phyloP scores from a whole-genome alignment of 1,284 basidiomycete species.

The Leccinum variabile region DNA sequence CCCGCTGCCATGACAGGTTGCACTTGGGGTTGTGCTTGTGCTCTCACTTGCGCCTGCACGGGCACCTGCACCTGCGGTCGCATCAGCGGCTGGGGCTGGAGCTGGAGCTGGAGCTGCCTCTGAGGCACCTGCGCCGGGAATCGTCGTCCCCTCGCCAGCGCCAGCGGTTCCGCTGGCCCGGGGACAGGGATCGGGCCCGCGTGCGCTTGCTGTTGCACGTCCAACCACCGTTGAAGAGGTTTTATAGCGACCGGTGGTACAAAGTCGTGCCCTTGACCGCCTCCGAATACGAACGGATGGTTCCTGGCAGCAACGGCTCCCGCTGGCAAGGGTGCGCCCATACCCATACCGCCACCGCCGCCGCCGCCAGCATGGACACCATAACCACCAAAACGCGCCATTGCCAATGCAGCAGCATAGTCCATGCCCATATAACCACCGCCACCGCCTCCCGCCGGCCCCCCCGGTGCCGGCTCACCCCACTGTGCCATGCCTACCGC shows the following conservation, averaged over 20 bases:
- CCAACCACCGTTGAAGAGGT: background rate
- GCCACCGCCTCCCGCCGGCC: background rate
- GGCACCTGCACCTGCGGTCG: background rate
- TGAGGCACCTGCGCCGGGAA: background rate
- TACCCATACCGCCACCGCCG: background rate
- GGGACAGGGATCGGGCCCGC: background rate
- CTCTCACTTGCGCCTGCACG: background rate
- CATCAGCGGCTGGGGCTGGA: background rate
- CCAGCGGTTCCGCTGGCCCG: conserved; percentile 4
- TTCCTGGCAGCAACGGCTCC: background rate
- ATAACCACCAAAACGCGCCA: background rate
- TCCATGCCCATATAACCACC: background rate
- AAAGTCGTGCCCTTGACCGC: conserved; percentile 16
- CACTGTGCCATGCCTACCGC: background rate
- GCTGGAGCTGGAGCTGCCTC: background rate
- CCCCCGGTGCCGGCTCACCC: background rate
- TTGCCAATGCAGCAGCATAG: background rate
- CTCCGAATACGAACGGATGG: conserved; percentile 17
- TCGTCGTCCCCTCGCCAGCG: background rate
- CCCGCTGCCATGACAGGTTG: conserved; percentile 8
- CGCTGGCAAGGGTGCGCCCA: background rate
- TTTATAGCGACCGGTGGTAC: background rate
- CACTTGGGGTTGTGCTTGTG: background rate
- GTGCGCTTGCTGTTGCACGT: background rate
- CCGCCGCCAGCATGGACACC: background rate